A percentile compares a stretch with the other conserved stretches of the same genome.
These are phyloP conservation scores for Didymella keratinophila DNA, from an alignment of 2,329 filamentous ascomycete species.

Conservation along the genomic window DNA sequence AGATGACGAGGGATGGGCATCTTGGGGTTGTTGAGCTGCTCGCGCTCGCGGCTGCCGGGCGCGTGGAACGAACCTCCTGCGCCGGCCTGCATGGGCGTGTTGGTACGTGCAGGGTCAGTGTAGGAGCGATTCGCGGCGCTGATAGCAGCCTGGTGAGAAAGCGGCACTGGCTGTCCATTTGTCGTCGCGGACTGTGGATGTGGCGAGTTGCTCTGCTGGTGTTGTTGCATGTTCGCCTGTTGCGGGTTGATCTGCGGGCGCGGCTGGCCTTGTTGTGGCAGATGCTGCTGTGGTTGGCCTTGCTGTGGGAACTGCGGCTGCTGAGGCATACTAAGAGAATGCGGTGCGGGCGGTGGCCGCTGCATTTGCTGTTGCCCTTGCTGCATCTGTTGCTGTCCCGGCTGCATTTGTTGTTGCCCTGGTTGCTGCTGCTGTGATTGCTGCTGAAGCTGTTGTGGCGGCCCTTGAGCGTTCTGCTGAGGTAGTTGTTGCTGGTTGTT, in stretches of 20 bases:
- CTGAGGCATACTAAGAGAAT: conserved; percentile 40
- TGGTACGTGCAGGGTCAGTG: conserved; percentile 45
- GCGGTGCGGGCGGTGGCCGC: conserved; percentile 40
- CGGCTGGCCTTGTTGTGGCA: conserved; percentile 39
- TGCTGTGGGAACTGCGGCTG: conserved; percentile 38
- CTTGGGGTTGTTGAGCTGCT: conserved; percentile 63
- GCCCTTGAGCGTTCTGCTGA: conserved; percentile 29
- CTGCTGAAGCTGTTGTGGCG: conserved; percentile 24
- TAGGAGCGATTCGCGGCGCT: conserved; percentile 52
- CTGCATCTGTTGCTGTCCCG: conserved; percentile 24
- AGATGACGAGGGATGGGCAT: conserved; percentile 86
- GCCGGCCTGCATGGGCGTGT: conserved; percentile 45
- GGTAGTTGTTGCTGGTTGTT: conserved; percentile 33
- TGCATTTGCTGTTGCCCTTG: conserved; percentile 35
- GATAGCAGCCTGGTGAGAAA: conserved; percentile 57
- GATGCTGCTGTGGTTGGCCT: conserved; percentile 37
- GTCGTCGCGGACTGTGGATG: conserved; percentile 48
- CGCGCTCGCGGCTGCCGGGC: conserved; percentile 47
- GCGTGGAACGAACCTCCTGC: conserved; percentile 43
- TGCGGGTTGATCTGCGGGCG: conserved; percentile 50
- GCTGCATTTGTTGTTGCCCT: conserved; percentile 27
- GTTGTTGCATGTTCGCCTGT: conserved; percentile 44
- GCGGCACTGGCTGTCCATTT: conserved; percentile 47
- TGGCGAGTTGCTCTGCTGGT: conserved; percentile 49
- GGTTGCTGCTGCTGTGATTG: conserved; percentile 16